Evolutionary conservation across 169 alveolate species (phyloP).

Genomic region (Ichthyophthirius multifiliis): DNA sequence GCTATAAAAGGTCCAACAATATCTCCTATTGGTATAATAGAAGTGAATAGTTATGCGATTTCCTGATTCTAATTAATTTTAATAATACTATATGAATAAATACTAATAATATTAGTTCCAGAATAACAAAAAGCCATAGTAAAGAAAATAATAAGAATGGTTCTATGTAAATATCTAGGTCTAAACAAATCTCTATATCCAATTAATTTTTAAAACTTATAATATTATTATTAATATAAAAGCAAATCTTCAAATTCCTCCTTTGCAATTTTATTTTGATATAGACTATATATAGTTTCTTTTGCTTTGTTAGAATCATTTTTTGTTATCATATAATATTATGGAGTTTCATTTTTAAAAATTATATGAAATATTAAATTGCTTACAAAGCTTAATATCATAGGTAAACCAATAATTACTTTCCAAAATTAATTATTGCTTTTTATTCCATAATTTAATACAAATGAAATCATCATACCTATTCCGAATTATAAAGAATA

Average conservation of each 20-base stretch:
- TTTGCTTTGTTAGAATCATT: background rate
- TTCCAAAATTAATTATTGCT: background rate
- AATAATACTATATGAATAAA: background rate
- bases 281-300: background rate
- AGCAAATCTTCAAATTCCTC: background rate
- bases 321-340: background rate
- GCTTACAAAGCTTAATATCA: background rate
- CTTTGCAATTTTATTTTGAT: background rate
- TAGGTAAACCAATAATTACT: background rate
- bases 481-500: background rate
- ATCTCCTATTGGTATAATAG: conserved; percentile 1
- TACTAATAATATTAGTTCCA: background rate
- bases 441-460: background rate
- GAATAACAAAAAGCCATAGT: background rate
- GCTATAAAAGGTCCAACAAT: background rate
- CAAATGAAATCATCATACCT: background rate
- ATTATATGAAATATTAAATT: background rate
- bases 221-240: background rate
- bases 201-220: background rate
- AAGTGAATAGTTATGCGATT: background rate
- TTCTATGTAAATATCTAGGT: background rate
- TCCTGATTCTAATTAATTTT: too few species aligned
- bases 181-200: background rate
- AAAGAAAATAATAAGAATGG: background rate
- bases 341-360: background rate